Conservation (phyloP, 1,284 basidiomycete genomes). For the Trichosporon ovoides region DNA sequence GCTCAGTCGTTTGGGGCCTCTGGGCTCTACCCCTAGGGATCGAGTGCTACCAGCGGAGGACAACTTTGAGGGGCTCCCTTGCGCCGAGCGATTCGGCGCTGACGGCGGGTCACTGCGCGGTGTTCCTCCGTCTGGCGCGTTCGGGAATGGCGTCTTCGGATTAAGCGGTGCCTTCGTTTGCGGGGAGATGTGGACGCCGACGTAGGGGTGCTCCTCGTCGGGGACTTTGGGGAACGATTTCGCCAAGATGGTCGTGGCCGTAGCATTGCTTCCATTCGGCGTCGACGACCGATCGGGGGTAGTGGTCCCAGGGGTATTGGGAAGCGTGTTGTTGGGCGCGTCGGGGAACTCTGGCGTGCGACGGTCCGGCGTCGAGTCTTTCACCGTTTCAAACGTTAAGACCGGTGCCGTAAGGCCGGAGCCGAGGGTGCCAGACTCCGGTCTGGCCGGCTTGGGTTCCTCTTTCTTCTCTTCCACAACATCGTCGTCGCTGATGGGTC, state of each 20-base stretch:
- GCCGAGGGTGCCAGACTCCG: background rate
- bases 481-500: conserved; percentile 1
- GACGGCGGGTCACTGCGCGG: background rate
- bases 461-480: background rate
- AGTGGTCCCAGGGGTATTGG: background rate
- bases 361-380: background rate
- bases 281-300: conserved; percentile 6
- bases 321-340: conserved; percentile 4
- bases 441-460: background rate
- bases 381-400: conserved; percentile 4
- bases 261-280: background rate
- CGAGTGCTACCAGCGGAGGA: background rate
- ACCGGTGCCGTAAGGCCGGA: background rate
- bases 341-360: conserved; percentile 9
- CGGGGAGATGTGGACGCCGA: conserved; percentile 38
- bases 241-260: background rate
- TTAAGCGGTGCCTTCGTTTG: conserved; percentile 1
- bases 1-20: conserved; percentile 5
- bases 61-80: conserved; percentile 1
- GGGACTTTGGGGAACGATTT: conserved; percentile 40
- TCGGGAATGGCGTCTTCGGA: conserved; percentile 2
- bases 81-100: background rate
- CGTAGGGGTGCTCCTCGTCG: conserved; percentile 40
- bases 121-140: background rate
- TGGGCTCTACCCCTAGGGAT: background rate